Evolutionary conservation across 2,329 filamentous ascomycete species (phyloP).

Genomic region (Penicillium oxalicum): DNA sequence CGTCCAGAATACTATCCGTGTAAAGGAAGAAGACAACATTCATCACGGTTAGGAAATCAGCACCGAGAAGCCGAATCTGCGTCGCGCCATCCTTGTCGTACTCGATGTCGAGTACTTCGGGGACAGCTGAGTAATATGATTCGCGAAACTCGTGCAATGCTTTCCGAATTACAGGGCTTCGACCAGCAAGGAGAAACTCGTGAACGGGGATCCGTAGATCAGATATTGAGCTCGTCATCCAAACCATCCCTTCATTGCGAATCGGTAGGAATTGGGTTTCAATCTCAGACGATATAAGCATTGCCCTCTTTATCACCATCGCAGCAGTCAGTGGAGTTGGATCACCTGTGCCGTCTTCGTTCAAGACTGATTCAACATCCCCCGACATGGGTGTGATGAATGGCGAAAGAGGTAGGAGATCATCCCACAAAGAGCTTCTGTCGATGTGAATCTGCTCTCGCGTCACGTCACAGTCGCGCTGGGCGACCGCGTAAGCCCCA

Average conservation of each 20-base stretch:
- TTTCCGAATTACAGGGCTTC: slow-evolving; percentile 63
- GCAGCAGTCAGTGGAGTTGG: slow-evolving; percentile 14
- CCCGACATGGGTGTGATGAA: slow-evolving; percentile 52
- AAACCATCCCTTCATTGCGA: slow-evolving; percentile 29
- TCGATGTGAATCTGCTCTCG: slow-evolving; percentile 63
- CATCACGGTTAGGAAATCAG: slow-evolving; percentile 73
- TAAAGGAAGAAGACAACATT: slow-evolving; percentile 78
- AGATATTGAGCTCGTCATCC: slow-evolving; percentile 54
- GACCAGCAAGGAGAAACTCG: slow-evolving; percentile 68
- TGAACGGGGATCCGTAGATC: slow-evolving; percentile 73
- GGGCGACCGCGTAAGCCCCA: slow-evolving; percentile 81
- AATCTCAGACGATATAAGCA: slow-evolving; percentile 42
- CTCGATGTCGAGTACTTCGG: slow-evolving; percentile 57
- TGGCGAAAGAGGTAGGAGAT: slow-evolving; percentile 64
- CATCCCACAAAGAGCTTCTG: slow-evolving; percentile 65
- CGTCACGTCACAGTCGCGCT: slow-evolving; percentile 77
- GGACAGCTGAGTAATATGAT: slow-evolving; percentile 49
- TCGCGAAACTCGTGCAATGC: slow-evolving; percentile 55
- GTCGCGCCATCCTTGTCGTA: slow-evolving; percentile 47
- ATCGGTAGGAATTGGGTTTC: slow-evolving; percentile 36
- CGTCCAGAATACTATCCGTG: slow-evolving; percentile 70
- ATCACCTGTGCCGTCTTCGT: slow-evolving; percentile 38
- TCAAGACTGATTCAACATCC: slow-evolving; percentile 39
- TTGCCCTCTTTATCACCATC: slow-evolving; percentile 34
- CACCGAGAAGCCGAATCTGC: slow-evolving; percentile 59